These are phyloP conservation scores for Aegilops bicornis DNA, from an alignment of 176 grass and related monocot genomes.

Conservation along the genomic window DNA sequence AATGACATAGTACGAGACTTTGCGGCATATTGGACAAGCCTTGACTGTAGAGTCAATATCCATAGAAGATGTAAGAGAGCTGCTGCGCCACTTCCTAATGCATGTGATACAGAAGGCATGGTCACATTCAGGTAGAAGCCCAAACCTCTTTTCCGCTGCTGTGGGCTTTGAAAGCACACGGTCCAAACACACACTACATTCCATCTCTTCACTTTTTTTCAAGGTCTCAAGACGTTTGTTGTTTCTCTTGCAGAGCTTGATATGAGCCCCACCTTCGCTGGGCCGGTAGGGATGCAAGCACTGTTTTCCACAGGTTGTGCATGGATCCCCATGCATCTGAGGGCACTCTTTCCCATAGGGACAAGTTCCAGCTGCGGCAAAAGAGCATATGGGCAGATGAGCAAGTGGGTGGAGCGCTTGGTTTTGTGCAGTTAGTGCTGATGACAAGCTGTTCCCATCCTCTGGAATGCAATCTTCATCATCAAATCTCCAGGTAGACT, in stretches of 20 bases:
- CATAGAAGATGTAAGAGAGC: slow-evolving; percentile 69
- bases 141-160: slow-evolving; percentile 76
- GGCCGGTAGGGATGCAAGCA: slow-evolving; percentile 64
- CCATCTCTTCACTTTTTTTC: slow-evolving; percentile 82
- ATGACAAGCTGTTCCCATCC: slow-evolving; percentile 14
- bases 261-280: slow-evolving; percentile 56
- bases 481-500: slow-evolving; percentile 28
- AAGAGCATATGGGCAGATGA: slow-evolving; percentile 69
- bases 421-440: background rate
- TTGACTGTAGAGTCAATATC: slow-evolving; percentile 76
- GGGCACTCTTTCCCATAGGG: slow-evolving; percentile 69
- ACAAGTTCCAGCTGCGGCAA: slow-evolving; percentile 75
- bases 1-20: slow-evolving; percentile 74
- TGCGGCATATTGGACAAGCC: slow-evolving; percentile 83
- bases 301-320: slow-evolving; percentile 60
- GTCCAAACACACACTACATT: slow-evolving; percentile 84
- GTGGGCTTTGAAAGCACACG: slow-evolving; percentile 74
- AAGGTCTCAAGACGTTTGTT: slow-evolving; percentile 60
- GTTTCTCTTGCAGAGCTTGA: slow-evolving; percentile 70
- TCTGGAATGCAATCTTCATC: slow-evolving; percentile 15
- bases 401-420: slow-evolving; percentile 31
- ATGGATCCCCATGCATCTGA: slow-evolving; percentile 68
- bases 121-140: slow-evolving; percentile 84
- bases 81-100: slow-evolving; percentile 90
- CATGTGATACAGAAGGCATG: slow-evolving; percentile 92